Conservation (phyloP, 1,139 yeast genomes). For the Saccharomyces hybrid region DNA sequence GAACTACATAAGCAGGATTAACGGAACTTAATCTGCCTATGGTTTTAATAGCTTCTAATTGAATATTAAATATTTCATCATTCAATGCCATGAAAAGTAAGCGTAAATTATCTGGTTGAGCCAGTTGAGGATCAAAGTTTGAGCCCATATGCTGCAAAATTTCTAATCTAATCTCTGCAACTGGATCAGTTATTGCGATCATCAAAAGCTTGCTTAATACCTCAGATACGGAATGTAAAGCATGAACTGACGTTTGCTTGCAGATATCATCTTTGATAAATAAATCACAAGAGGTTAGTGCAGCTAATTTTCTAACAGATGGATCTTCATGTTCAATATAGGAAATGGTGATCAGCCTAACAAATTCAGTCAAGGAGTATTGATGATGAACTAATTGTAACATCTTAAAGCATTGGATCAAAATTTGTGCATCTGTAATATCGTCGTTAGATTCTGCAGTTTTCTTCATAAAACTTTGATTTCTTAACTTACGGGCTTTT, state of each 20-base stretch:
- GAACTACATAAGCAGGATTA: constrained; percentile 94
- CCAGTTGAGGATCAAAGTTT: constrained; percentile 80
- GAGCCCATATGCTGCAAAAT: constrained; percentile 68
- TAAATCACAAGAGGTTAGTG: constrained; percentile 74
- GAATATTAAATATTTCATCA: constrained; percentile 79
- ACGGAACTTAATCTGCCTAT: constrained; percentile 78
- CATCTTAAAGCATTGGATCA: constrained; percentile 43
- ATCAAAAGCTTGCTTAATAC: constrained; percentile 75
- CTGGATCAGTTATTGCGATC: constrained; percentile 84
- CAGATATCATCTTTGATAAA: constrained; percentile 73
- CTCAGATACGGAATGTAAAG: constrained; percentile 76
- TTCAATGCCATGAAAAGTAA: constrained; percentile 80
- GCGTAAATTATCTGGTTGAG: constrained; percentile 87
- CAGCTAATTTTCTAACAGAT: constrained; percentile 76
- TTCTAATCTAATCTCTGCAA: constrained; percentile 72
- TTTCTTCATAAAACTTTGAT: constrained; percentile 63
- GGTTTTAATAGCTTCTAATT: constrained; percentile 70
- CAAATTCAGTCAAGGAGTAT: constrained; percentile 77
- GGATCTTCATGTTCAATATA: constrained; percentile 77
- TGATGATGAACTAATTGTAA: constrained; percentile 68
- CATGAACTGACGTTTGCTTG: constrained; percentile 74
- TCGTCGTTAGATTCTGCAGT: constrained; percentile 31
- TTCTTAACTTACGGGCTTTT: constrained; percentile 70
- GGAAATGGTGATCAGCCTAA: constrained; percentile 69
- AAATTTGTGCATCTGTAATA: constrained; percentile 26